Base-by-base conservation (phyloP, 148 eudicot species). In the Camellia sinensis region DNA sequence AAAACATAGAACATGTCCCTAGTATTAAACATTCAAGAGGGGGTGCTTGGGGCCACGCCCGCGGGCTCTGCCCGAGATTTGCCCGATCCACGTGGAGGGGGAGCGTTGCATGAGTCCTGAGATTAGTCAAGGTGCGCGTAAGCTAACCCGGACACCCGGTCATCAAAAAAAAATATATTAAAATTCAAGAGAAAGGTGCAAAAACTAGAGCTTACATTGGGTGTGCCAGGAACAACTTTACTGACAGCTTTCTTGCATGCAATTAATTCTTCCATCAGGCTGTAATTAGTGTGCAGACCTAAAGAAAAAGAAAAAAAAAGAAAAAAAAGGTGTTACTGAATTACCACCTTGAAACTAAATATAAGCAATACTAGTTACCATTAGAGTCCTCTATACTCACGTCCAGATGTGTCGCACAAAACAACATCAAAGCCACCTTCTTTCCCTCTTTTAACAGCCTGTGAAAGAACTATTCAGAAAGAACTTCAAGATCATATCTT, bases 211-310 rank as follows among this genome's bases (percentile, higher is more conserved):
- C 99, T 86, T 84, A 96, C 99, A 82, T 92, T 96, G 57, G 99
- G 99, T 67, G 98, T 97, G 79, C 94, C 91, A 61, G 91, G 56
- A 59, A 94, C 91, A 78, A 94, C 86, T 96, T 94, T 96, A 78
- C 91, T 73, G 78, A 93, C 83, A 76, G 90, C 92, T 86, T 91
- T 94, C 86, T 96, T 96, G 90, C 95, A 90, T 18, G 94, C 85
- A 75, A 94, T 71, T 84, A 96, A 83, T 85, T 96, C 97, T 84
- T 96, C 99, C 99, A 96, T 96, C 76, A 96, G 91, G 87, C 95
- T 87, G 84, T 96, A 96, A 84, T 96, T 96, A 67, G 99, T 96
- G 81, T 96, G 99, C 83, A 96, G 89, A 86, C 99, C 99, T 96
- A 82, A 74, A 80, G 71, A 81, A 64, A 74, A 6, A 63, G 78